Base-by-base conservation (phyloP, 495 filamentous ascomycete species). In the Apodospora peruviana region DNA sequence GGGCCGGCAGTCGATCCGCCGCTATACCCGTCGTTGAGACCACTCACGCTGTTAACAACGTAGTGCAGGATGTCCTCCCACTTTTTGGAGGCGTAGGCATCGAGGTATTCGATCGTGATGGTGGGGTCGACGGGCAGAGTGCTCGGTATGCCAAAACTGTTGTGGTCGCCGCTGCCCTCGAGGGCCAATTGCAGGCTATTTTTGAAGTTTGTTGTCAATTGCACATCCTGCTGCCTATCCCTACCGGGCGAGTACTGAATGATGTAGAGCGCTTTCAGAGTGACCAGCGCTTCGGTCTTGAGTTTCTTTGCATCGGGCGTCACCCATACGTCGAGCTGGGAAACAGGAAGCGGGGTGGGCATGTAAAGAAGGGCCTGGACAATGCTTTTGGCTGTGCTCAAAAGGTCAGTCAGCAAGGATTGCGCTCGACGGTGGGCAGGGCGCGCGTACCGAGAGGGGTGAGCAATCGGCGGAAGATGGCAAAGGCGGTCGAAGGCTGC, bases 11-110 rank as follows among this genome's bases (percentile, higher is more conserved):
- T 20, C 10, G 29, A 46, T 11, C 29, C 32, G 16, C 23, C 56
- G 44, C 48, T 32, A 2, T 77, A 70, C 19, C 56, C 58, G 0
- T 63, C 54, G 52, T 77, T 47, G 0, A 53, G 38, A 9, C 51
- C 47, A 35, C 77, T 59, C 65, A 77, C 66, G 55, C 74, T 66
- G 65, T 76, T 61, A 24, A 98, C 93, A 68, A 98, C 91, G 61
- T 91, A 98, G 63, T 95, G 90, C 25, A 97, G 69, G 9, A 98
- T 94, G 7, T 88, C 84, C 64, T 98, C 94, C 88, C 94, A 98
- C 60, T 96, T 91, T 51, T 75, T 78, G 40, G 85, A 77, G 12
- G 91, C 91, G 67, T 90, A 96, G 22, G 81, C 73, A 53, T 98
- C 94, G n/a, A 98, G 75, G 58, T 83, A 86, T 18, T 71, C 55